Base-by-base conservation (phyloP, 2,329 filamentous ascomycete species). In the Pseudofabraea citricarpa region DNA sequence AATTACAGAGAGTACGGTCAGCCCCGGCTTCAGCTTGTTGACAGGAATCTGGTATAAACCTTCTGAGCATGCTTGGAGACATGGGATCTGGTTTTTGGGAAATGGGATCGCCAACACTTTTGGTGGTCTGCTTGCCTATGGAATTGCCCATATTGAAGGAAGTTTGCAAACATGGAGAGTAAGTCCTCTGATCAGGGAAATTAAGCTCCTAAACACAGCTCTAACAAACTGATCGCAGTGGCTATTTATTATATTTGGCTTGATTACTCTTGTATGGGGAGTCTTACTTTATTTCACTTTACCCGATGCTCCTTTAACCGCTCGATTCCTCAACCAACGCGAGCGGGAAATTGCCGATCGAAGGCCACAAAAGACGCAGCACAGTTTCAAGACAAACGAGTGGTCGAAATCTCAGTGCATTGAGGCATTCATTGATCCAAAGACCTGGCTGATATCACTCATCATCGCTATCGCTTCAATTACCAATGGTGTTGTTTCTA, bases 301-400 rank as follows among this genome's bases (percentile, higher is more conserved):
- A 2, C 47, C 45, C 4, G 61, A 64, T n/a, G 49, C 53, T 4
- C 63, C 63, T 1, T 0, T 71, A 75, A 51, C 64, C 75, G 5
- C 73, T 71, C 0, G 77, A 77, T 47, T 69, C 70, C 0, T 75
- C 72, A 5, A 56, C 74, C 36, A 77, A 72, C 0, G 73, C 2
- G 60, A 62, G 41, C 50, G 56, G 10, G 43, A 39, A 6, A 40
- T 60, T 4, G 41, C 57, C 0, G 41, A 49, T 60, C n/a, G 47
- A 47, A 8, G 50, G 23, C 8, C 58, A 59, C 39, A 56, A 36
- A 16, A 36, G 19, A 16, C 6, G 6, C 33, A 58, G 3, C 49
- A 58, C 9, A 56, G 58, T 44, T 16, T 40, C 56, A 47, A 54
- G n/a, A 46, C 43, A 12, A 39, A 37, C 13, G 10, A 44, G 10